Evolutionary conservation across 2,329 filamentous ascomycete species (phyloP), one percentile per base, ranked within the genome.

Genomic region (Penicillium decumbens): DNA sequence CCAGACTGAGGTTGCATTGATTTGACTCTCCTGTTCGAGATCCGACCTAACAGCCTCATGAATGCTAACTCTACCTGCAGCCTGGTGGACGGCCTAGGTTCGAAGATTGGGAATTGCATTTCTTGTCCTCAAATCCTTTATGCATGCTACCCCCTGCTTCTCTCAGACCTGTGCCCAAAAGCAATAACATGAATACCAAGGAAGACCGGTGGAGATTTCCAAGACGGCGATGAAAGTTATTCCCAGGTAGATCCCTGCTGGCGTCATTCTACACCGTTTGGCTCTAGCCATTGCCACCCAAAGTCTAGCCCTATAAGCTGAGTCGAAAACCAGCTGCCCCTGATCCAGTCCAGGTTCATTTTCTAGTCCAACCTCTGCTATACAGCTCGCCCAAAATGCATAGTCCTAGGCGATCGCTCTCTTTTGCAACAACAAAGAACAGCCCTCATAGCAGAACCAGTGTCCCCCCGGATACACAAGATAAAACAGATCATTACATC

Each of bases 131-230:
- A 37, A 33, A 27, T 29, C 24, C n/a, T 47, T 35, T 27, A 27
- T 23, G 15, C 25, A 18, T 45, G n/a, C 12, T 12, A 23, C 28
- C 20, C 37, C 23, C 38, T 45, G 49, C 37, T 18, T 45, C 38
- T 38, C 10, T 40, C 13, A 20, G 27, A 46, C 10, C 25, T 13
- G 39, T 33, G 23, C 9, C 9, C 13, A 30, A 50, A 44, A 44
- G 12, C 32, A 52, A 25, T 30, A 41, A 30, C 15, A 25, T 37
- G 20, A 9, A 46, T 54, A 43, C 51, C 51, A 54, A 50, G 45
- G 35, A 48, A 45, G 8, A 24, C 39, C 38, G n/a, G 45, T 50
- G 44, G 41, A 43, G 38, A 42, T 29, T 13, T 10, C 44, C 41
- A 45, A 47, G 47, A 48, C 30, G 29, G 7, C 39, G 30, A 47